A percentile compares a stretch with the other conserved stretches of the same genome.
These are phyloP conservation scores for Nigrospora oryzae DNA, from an alignment of 2,329 filamentous ascomycete genomes.

Conservation along the genomic window DNA sequence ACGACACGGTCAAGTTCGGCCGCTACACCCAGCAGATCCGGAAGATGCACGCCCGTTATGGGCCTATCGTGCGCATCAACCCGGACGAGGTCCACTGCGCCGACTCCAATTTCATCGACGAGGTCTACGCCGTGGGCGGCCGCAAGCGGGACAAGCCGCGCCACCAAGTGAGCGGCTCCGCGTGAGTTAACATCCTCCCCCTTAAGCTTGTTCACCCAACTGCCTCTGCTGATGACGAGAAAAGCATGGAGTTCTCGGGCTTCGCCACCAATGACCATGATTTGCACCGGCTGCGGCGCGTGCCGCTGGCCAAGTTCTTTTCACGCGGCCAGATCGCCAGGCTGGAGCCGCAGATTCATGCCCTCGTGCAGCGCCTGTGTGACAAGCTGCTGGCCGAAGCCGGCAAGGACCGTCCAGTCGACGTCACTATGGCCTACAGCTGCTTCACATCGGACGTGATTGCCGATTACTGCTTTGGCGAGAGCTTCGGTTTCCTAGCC, in stretches of 20 bases:
- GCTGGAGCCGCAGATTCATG: constrained; percentile 11
- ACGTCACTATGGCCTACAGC: background rate
- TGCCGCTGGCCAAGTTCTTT: constrained; percentile 16
- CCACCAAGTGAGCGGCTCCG: background rate
- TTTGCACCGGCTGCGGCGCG: constrained; percentile 12
- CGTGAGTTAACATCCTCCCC: background rate
- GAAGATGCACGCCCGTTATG: constrained; percentile 26
- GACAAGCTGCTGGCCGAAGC: constrained; percentile 18
- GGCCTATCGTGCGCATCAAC: background rate
- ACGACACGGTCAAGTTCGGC: constrained; percentile 25
- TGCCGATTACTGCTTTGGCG: constrained; percentile 26
- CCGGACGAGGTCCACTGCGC: background rate
- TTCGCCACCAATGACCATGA: constrained; percentile 10
- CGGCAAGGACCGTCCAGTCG: background rate
- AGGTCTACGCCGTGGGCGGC: background rate
- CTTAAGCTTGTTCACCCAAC: no score
- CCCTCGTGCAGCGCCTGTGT: constrained; percentile 5
- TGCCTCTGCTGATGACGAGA: no score
- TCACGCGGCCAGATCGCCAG: constrained; percentile 20
- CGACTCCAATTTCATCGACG: background rate
- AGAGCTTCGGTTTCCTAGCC: constrained; percentile 22
- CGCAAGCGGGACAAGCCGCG: background rate
- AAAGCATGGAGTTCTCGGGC: background rate
- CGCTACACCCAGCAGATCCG: constrained; percentile 23
- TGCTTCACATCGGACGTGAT: constrained; percentile 30